A percentile compares a stretch with the other conserved stretches of the same genome.
Conservation (phyloP, 2,329 filamentous ascomycete species). For the Nemania abortiva region DNA sequence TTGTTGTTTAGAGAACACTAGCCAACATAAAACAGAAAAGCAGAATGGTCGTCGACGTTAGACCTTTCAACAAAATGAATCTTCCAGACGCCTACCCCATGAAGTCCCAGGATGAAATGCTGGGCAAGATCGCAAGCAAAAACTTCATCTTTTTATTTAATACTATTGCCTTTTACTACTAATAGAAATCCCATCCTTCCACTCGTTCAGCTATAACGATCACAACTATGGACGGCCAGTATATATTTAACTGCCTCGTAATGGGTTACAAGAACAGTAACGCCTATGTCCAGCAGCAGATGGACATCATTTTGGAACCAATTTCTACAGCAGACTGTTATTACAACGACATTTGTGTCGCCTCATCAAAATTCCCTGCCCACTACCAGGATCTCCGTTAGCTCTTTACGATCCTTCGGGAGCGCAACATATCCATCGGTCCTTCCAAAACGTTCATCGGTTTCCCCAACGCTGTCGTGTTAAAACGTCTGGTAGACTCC, state of each 20-base stretch:
- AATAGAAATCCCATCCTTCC: conserved; percentile 1
- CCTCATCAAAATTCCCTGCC: not conserved
- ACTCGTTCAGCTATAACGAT: not conserved
- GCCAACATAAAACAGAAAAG: not conserved
- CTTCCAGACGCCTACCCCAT: conserved; percentile 3
- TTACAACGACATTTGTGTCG: not conserved
- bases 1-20: conserved; percentile 3
- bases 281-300: conserved; percentile 5
- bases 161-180: conserved; percentile 7
- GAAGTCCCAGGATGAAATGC: conserved; percentile 9
- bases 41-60: conserved; percentile 3
- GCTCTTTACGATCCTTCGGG: not conserved
- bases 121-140: not conserved
- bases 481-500: not conserved
- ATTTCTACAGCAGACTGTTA: not conserved
- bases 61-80: not conserved
- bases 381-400: not conserved
- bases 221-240: not conserved
- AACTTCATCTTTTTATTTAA: not conserved
- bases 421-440: not conserved
- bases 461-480: not conserved
- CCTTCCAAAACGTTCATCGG: not conserved
- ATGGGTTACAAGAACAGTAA: conserved; percentile 10
- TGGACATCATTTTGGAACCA: not conserved
- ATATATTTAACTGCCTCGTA: not conserved